phyloP scores from a whole-genome alignment of 2,329 filamentous ascomycete genomes.

The Fusarium sarcochroum region DNA sequence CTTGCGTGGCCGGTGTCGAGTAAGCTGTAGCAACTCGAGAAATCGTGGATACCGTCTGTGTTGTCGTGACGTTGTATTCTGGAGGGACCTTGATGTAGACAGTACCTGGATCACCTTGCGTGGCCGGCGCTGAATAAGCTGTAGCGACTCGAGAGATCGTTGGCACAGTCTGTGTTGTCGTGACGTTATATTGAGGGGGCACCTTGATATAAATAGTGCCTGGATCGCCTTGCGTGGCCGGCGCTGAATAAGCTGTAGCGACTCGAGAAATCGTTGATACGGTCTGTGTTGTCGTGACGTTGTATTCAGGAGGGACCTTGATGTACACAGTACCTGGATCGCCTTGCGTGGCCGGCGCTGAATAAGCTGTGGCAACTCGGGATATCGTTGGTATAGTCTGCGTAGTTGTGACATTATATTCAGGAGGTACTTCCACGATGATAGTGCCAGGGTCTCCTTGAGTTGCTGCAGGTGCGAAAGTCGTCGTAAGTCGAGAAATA shows the following conservation, averaged over 20 bases:
- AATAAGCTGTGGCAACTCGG: background rate
- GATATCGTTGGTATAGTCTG: background rate
- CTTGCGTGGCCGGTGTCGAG: background rate
- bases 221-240: conserved; percentile 14
- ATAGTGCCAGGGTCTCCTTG: background rate
- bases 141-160: background rate
- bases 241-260: conserved; percentile 2
- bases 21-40: background rate
- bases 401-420: background rate
- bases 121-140: background rate
- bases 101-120: background rate
- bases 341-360: background rate
- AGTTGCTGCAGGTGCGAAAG: background rate
- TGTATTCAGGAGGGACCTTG: background rate
- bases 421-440: background rate
- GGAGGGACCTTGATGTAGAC: background rate
- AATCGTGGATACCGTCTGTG: background rate
- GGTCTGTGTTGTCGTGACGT: conserved; percentile 11
- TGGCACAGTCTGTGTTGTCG: background rate
- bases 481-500: background rate
- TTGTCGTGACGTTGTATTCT: background rate
- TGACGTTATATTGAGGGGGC: conserved; percentile 10
- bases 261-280: conserved; percentile 1
- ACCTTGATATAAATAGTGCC: conserved; percentile 8
- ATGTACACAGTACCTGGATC: conserved; percentile 3